A percentile compares a stretch with the other conserved stretches of the same genome.
Evolutionary conservation across 2,329 filamentous ascomycete species (phyloP).

Genomic region (Fusarium neocosmosporiellum): DNA sequence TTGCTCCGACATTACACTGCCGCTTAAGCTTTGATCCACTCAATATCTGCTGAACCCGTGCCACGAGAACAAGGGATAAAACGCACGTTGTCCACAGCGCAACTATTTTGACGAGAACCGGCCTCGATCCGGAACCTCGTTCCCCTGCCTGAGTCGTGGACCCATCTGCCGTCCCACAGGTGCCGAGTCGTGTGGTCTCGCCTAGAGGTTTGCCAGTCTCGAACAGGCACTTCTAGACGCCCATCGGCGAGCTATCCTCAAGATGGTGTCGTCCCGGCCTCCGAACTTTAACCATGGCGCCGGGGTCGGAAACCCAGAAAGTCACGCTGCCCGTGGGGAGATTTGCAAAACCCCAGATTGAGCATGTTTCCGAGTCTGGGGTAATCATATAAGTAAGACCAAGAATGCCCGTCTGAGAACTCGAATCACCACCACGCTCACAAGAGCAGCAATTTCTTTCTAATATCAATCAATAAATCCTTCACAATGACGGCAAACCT

Average conservation of each 20-base stretch:
- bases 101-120: not conserved
- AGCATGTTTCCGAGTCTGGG: constrained; percentile 13
- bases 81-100: not conserved
- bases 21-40: not conserved
- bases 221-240: constrained; percentile 36
- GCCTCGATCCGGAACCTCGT: not conserved
- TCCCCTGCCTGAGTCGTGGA: constrained; percentile 6
- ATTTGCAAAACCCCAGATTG: constrained; percentile 20
- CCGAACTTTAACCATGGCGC: constrained; percentile 10
- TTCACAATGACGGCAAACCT: constrained; percentile 2
- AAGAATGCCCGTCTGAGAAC: not conserved
- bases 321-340: constrained; percentile 9
- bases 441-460: not conserved
- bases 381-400: constrained; percentile 29
- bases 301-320: not conserved
- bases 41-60: not conserved
- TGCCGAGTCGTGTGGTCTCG: constrained; percentile 8
- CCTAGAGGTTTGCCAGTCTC: not conserved
- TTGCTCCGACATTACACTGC: not conserved
- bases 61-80: not conserved
- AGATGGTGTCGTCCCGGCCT: not conserved
- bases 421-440: not conserved
- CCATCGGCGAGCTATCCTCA: not conserved
- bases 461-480: not conserved
- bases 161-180: constrained; percentile 18